Conservation (phyloP, 1,284 basidiomycete genomes). For the Cryptococcus maquisensis region DNA sequence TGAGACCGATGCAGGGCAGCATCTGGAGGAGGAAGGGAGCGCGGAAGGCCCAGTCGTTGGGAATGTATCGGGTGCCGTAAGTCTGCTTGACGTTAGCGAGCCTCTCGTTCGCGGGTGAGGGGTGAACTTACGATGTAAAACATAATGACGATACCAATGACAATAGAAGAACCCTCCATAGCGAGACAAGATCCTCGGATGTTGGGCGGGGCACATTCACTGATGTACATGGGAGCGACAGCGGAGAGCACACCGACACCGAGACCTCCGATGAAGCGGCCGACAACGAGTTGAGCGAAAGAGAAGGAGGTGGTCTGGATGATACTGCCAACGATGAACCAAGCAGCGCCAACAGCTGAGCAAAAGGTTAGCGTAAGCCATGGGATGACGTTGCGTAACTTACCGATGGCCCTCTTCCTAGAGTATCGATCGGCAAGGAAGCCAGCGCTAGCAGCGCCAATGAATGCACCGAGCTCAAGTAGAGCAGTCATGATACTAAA, state of each 20-base stretch:
- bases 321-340: slow-evolving; percentile 26
- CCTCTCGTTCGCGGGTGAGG: slow-evolving; percentile 2
- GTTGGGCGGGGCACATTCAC: slow-evolving; percentile 35
- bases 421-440: slow-evolving; percentile 32
- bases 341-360: slow-evolving; percentile 18
- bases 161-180: slow-evolving; percentile 69
- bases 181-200: slow-evolving; percentile 72
- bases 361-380: not conserved
- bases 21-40: slow-evolving; percentile 37
- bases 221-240: slow-evolving; percentile 46
- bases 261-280: slow-evolving; percentile 26
- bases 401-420: slow-evolving; percentile 28
- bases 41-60: slow-evolving; percentile 23
- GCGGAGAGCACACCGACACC: slow-evolving; percentile 39
- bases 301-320: slow-evolving; percentile 32
- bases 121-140: slow-evolving; percentile 13
- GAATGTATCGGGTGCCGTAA: slow-evolving; percentile 21
- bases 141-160: slow-evolving; percentile 51
- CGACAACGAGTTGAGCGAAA: slow-evolving; percentile 25
- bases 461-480: slow-evolving; percentile 37
- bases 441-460: slow-evolving; percentile 30
- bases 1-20: slow-evolving; percentile 19
- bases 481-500: slow-evolving; percentile 32
- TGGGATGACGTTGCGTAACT: slow-evolving; percentile 9
- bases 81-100: slow-evolving; percentile 1